A percentile compares a stretch with the other conserved stretches of the same genome.
Conservation (phyloP, 345 rosid genomes). For the Ceriops zippeliana region DNA sequence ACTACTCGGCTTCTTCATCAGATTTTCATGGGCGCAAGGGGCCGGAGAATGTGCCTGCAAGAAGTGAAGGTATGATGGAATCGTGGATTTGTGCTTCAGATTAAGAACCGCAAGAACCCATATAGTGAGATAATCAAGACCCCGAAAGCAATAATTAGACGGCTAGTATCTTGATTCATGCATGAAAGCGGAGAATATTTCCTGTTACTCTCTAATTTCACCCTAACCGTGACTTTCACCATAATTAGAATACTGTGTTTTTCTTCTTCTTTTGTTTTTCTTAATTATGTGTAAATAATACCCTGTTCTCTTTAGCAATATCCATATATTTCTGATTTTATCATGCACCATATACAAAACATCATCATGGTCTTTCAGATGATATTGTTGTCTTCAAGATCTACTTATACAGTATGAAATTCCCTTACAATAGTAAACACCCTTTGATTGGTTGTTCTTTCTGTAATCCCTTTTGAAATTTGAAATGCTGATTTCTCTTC, state of each 20-base stretch:
- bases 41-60: conserved; percentile 31
- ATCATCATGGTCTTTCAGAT: too few relatives aligned
- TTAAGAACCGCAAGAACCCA: conserved; percentile 20
- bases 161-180: conserved; percentile 23
- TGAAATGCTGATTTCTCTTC: too few relatives aligned
- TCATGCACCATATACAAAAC: background rate
- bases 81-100: conserved; percentile 90
- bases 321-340: background rate
- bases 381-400: too few relatives aligned
- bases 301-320: background rate
- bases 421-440: too few relatives aligned
- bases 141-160: background rate
- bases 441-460: too few relatives aligned
- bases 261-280: background rate
- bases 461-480: too few relatives aligned
- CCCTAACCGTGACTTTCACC: conserved; percentile 32
- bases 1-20: conserved; percentile 22
- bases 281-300: conserved; percentile 37
- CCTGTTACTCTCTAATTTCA: conserved; percentile 21
- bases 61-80: conserved; percentile 68
- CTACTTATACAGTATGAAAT: too few relatives aligned
- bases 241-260: conserved; percentile 15
- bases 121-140: background rate
- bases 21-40: conserved; percentile 32
- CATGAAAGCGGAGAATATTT: conserved; percentile 31